phyloP scores from a whole-genome alignment of 805 yeast species.

The Candida parachauliodes region DNA sequence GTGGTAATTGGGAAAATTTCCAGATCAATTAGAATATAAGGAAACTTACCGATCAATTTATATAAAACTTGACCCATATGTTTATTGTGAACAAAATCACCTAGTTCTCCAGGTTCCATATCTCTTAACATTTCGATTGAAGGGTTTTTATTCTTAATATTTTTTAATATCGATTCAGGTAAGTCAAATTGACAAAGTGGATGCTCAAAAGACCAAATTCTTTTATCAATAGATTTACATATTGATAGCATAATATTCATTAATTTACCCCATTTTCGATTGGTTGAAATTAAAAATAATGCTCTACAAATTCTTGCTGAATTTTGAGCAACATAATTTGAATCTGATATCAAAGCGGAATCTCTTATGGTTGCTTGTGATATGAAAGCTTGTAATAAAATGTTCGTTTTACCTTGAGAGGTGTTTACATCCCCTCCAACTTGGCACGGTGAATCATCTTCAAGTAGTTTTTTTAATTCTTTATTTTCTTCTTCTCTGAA shows the following conservation, averaged over 20 bases:
- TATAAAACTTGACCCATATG: slow-evolving; percentile 66
- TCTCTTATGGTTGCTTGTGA: slow-evolving; percentile 72
- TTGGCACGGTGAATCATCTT: slow-evolving; percentile 70
- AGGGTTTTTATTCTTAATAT: slow-evolving; percentile 61
- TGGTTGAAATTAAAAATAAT: slow-evolving; percentile 77
- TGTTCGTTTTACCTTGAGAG: slow-evolving; percentile 81
- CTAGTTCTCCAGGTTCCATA: slow-evolving; percentile 71
- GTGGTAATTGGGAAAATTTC: slow-evolving; percentile 87
- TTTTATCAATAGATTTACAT: slow-evolving; percentile 80
- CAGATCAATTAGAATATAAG: slow-evolving; percentile 68
- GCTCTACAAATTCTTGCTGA: slow-evolving; percentile 93
- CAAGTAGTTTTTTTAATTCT: slow-evolving; percentile 64
- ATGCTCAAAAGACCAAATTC: slow-evolving; percentile 88
- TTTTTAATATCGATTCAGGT: slow-evolving; percentile 61
- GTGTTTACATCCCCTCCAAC: slow-evolving; percentile 73
- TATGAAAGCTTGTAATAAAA: slow-evolving; percentile 82
- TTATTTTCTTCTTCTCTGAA: slow-evolving; percentile 81
- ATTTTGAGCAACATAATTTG: slow-evolving; percentile 93
- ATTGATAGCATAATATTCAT: slow-evolving; percentile 71
- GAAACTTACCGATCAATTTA: slow-evolving; percentile 65
- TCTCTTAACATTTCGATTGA: slow-evolving; percentile 71
- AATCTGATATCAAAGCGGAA: slow-evolving; percentile 80
- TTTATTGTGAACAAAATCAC: slow-evolving; percentile 82
- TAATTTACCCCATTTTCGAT: slow-evolving; percentile 87
- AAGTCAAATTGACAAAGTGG: slow-evolving; percentile 86